These are phyloP conservation scores for Colletotrichum liriopes DNA, from an alignment of 2,329 filamentous ascomycete species.

Conservation along the genomic window DNA sequence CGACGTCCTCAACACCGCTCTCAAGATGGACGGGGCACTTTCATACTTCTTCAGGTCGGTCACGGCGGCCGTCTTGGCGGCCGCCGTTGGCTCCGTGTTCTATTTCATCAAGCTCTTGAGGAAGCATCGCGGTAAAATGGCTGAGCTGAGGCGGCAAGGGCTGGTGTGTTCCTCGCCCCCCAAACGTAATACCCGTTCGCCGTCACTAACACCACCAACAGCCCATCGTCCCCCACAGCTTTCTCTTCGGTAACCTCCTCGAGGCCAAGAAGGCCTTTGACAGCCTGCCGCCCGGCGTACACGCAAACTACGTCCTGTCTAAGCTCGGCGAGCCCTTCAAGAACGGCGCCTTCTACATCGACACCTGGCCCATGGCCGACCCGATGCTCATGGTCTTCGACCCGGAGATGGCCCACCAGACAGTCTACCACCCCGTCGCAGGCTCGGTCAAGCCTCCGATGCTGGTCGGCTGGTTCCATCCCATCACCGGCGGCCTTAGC, in stretches of 20 bases:
- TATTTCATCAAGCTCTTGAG: slow-evolving; percentile 26
- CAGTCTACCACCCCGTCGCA: slow-evolving; percentile 47
- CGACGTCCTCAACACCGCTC: neutral
- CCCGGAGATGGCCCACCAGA: slow-evolving; percentile 51
- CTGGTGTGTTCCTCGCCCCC: neutral
- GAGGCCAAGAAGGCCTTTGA: slow-evolving; percentile 48
- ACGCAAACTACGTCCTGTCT: slow-evolving; percentile 29
- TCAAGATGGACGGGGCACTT: slow-evolving; percentile 23
- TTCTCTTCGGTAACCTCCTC: slow-evolving; percentile 51
- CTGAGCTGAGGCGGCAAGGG: slow-evolving; percentile 32
- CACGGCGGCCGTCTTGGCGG: slow-evolving; percentile 14
- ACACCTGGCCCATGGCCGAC: slow-evolving; percentile 48
- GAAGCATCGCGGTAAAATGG: slow-evolving; percentile 33
- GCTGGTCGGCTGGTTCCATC: slow-evolving; percentile 50
- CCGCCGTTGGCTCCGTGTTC: slow-evolving; percentile 6
- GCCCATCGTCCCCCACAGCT: slow-evolving; percentile 50
- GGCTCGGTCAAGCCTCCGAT: slow-evolving; percentile 48
- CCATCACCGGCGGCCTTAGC: slow-evolving; percentile 51
- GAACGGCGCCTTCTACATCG: slow-evolving; percentile 50
- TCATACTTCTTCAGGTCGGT: slow-evolving; percentile 1
- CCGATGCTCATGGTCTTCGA: slow-evolving; percentile 50
- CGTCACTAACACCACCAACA: slow-evolving; percentile 26
- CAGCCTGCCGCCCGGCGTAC: slow-evolving; percentile 32
- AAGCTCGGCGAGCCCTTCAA: slow-evolving; percentile 41
- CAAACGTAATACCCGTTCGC: too few species aligned